A percentile compares a stretch with the other conserved stretches of the same genome.
phyloP scores from a whole-genome alignment of 352 stramenopile species.

The Pythium pectinolyticum region DNA sequence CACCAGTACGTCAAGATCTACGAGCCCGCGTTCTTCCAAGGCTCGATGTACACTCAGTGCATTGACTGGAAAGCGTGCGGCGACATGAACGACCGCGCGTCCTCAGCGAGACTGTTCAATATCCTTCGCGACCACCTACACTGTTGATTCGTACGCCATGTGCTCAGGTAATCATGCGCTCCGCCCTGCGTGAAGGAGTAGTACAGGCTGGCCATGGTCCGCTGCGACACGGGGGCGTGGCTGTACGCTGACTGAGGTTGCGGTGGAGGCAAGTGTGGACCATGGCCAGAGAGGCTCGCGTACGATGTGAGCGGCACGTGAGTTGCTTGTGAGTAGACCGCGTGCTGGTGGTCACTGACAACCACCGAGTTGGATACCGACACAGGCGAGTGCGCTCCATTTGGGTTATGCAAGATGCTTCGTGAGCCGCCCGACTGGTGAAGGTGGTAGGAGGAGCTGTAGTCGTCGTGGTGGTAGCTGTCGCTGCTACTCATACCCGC shows the following conservation, averaged over 20 bases:
- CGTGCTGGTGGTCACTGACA: constrained; percentile 12
- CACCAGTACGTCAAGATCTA: no score
- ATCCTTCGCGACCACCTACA: no score
- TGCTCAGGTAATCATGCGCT: no score
- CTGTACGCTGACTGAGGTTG: constrained; percentile 7
- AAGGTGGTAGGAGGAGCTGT: constrained; percentile 9
- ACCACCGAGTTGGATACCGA: constrained; percentile 19
- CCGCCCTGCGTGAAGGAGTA: constrained; percentile 21
- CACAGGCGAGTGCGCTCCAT: constrained; percentile 18
- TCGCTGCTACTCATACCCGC: background rate
- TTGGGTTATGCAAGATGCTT: constrained; percentile 19
- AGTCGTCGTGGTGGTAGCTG: constrained; percentile 9
- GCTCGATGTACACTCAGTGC: no score
- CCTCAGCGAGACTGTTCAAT: no score
- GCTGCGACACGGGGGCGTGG: constrained; percentile 15
- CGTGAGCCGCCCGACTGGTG: constrained; percentile 5
- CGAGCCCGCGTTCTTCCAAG: no score
- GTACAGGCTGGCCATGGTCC: constrained; percentile 23
- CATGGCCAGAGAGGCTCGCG: constrained; percentile 16
- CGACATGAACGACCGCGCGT: no score
- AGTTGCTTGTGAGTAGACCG: constrained; percentile 19
- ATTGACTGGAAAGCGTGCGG: no score
- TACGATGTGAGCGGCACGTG: constrained; percentile 28
- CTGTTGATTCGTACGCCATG: no score
- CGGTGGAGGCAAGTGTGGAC: no score